These are phyloP conservation scores for Cryptosporidium canis DNA, from an alignment of 169 alveolate species.

Conservation along the genomic window DNA sequence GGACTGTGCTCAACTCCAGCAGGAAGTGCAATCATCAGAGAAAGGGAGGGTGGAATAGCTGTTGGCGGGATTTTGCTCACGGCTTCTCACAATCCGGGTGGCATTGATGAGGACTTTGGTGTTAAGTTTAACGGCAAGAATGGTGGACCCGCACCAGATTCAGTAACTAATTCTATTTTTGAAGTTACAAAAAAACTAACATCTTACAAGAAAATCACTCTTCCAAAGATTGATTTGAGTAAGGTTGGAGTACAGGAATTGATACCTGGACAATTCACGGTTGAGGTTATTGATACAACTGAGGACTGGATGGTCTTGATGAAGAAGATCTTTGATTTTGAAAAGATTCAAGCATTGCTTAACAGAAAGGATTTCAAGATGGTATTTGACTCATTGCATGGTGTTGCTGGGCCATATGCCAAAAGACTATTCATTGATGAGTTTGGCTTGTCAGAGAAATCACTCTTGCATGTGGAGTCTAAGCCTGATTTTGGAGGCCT, in stretches of 20 bases:
- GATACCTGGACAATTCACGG: constrained; percentile 75
- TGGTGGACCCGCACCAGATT: constrained; percentile 94
- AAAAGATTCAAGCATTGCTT: constrained; percentile 79
- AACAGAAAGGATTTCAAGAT: constrained; percentile 85
- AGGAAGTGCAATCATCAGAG: constrained; percentile 89
- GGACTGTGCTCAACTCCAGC: constrained; percentile 95
- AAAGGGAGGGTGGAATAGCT: constrained; percentile 83
- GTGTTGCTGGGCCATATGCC: constrained; percentile 94
- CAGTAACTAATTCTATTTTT: constrained; percentile 82
- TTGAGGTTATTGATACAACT: constrained; percentile 87
- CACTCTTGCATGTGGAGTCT: constrained; percentile 73
- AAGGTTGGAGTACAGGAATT: constrained; percentile 64
- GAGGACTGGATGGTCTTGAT: constrained; percentile 86
- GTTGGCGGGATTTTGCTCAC: constrained; percentile 93
- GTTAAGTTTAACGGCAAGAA: constrained; percentile 90
- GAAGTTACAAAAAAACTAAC: constrained; percentile 78
- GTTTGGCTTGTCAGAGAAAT: constrained; percentile 80
- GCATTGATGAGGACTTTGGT: constrained; percentile 93
- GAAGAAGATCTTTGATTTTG: constrained; percentile 90
- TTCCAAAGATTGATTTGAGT: constrained; percentile 74
- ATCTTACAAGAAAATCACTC: constrained; percentile 70
- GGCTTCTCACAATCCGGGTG: constrained; percentile 97
- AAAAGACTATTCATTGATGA: constrained; percentile 83
- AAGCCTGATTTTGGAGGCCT: constrained; percentile 84
- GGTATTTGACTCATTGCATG: constrained; percentile 91